Conservation (phyloP, 1,284 basidiomycete genomes). For the Irpex sp. region DNA sequence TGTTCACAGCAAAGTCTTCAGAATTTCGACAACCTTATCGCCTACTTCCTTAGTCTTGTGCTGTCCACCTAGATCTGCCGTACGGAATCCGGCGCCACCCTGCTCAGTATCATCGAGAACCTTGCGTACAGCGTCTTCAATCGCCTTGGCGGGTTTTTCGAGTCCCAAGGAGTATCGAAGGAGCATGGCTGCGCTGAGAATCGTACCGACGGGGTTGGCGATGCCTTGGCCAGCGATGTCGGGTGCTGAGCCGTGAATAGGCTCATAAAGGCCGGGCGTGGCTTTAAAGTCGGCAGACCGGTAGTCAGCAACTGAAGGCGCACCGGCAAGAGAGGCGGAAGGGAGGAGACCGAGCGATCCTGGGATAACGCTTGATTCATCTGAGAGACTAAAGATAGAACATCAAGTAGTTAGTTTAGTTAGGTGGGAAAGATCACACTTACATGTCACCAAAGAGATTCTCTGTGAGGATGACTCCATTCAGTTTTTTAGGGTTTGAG, state of each 20-base stretch:
- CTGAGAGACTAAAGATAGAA: slow-evolving; percentile 68
- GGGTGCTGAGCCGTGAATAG: slow-evolving; percentile 93
- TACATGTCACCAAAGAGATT: slow-evolving; percentile 97
- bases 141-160: slow-evolving; percentile 76
- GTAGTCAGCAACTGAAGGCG: slow-evolving; percentile 65
- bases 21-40: slow-evolving; percentile 76
- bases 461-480: slow-evolving; percentile 93
- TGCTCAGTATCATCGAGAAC: slow-evolving; percentile 73
- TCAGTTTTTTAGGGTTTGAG: slow-evolving; percentile 88
- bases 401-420: slow-evolving; percentile 4
- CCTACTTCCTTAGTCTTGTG: slow-evolving; percentile 79
- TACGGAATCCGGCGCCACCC: slow-evolving; percentile 82
- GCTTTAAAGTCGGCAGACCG: slow-evolving; percentile 66
- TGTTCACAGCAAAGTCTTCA: slow-evolving; percentile 60
- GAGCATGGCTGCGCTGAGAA: slow-evolving; percentile 94
- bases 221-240: slow-evolving; percentile 95
- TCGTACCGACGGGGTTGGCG: slow-evolving; percentile 97
- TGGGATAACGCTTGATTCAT: slow-evolving; percentile 96
- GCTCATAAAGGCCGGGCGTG: slow-evolving; percentile 90
- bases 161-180: slow-evolving; percentile 92
- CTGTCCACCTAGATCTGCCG: slow-evolving; percentile 86
- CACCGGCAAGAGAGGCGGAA: slow-evolving; percentile 92
- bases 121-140: slow-evolving; percentile 88
- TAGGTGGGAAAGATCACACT: slow-evolving; percentile 28
- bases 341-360: slow-evolving; percentile 96